Conservation (phyloP, 1,139 yeast genomes). For the Kodamaea anthophila region DNA sequence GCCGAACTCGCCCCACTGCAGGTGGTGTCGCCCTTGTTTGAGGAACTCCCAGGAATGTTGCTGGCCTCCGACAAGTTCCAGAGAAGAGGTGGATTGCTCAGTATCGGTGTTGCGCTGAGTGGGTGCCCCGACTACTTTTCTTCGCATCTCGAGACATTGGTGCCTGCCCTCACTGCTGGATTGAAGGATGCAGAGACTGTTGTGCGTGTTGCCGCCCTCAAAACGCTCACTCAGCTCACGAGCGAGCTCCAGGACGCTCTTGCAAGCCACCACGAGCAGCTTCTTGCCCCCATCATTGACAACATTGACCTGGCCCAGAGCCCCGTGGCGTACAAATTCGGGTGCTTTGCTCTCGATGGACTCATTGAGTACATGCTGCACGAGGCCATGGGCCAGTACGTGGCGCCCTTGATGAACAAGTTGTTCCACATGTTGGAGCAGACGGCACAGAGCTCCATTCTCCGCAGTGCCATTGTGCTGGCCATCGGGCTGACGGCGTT, state of each 20-base stretch:
- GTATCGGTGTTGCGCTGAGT: constrained; percentile 76
- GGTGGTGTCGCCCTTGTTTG: constrained; percentile 75
- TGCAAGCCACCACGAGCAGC: constrained; percentile 73
- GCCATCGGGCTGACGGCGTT: constrained; percentile 97
- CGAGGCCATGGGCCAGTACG: constrained; percentile 74
- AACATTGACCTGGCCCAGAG: constrained; percentile 84
- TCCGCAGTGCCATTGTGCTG: constrained; percentile 85
- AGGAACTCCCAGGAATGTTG: constrained; percentile 57
- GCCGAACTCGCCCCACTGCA: constrained; percentile 89
- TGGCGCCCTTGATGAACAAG: constrained; percentile 87
- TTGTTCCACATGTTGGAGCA: constrained; percentile 79
- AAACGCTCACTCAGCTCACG: constrained; percentile 72
- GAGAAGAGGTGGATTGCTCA: constrained; percentile 82
- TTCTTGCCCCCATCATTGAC: constrained; percentile 80
- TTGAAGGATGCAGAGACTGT: constrained; percentile 70
- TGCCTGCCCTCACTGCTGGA: constrained; percentile 70
- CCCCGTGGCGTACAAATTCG: constrained; percentile 81
- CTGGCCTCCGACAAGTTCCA: constrained; percentile 61
- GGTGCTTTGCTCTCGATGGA: constrained; percentile 87
- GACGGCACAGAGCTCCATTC: constrained; percentile 54
- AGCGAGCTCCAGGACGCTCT: constrained; percentile 79
- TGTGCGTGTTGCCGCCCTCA: constrained; percentile 83
- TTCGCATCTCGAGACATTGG: constrained; percentile 64
- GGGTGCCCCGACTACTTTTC: constrained; percentile 94
- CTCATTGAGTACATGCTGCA: constrained; percentile 86